Base-by-base conservation (phyloP, 2,329 filamentous ascomycete species). In the Huntiella moniliformis region DNA sequence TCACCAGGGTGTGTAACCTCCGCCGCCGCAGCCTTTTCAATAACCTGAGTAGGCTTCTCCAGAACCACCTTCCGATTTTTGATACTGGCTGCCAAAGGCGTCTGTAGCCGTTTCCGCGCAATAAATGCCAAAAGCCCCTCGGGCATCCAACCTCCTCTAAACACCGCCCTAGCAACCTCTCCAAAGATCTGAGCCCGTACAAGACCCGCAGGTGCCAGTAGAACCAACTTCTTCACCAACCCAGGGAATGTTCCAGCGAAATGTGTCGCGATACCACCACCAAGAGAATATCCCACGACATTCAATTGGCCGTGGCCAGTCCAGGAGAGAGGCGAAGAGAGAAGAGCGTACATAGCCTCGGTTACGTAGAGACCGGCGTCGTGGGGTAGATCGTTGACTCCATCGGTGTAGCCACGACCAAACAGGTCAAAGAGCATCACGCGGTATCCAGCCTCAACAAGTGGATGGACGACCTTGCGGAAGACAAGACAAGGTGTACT, bases 371-470 rank as follows among this genome's bases (percentile, higher is more conserved):
- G 72, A 11, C 73, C 69, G n/a, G 73, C 69, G 56, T 87, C 79
- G 56, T 88, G 80, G 4, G 74, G 74, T 12, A 83, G 64, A 52
- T 79, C 71, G 34, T 71, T 67, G 0, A 79, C 76, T 18, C 70
- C 70, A 54, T 79, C 75, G 3, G 70, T 73, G 58, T 73, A 82
- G 50, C 79, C 79, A 45, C 79, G 68, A 37, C 77, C 77, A 53
- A 80, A 82, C 38, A 83, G 67, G 55, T 83, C 71, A 57, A 86
- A 91, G 3, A 91, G 65, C 75, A 93, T 77, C 10, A 93, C 83
- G 37, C 85, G 73, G 56, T 76, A 87, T 31, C 83, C 82, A 43
- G 70, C 70, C 35, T 71, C 66, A 2, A 73, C 82, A 16, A 92
- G 67, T 15, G 67, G 68, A 53, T 77, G 66, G 22, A 83, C 81